Evolutionary conservation across 2,329 filamentous ascomycete genomes (phyloP), one percentile per base, ranked within the genome.

Genomic region (Colletotrichum caudatum): DNA sequence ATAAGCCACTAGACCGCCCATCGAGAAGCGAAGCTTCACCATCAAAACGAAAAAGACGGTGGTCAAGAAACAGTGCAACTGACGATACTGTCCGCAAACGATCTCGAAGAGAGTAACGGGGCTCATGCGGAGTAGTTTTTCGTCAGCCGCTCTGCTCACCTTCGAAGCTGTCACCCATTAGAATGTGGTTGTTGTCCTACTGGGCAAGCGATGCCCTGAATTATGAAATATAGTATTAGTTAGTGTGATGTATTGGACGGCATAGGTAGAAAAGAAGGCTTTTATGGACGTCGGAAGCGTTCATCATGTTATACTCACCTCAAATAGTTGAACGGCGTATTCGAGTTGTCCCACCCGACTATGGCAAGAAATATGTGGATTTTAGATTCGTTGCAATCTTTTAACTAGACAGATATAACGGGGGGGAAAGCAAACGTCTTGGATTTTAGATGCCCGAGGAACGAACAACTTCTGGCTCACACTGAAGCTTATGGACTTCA

Each of bases 11-110:
- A 20, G 8, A n/a, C 14, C n/a, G 14, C 16, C 50, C 53, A 12
- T 23, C 8, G 20, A 12, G 8, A 18, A 41, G n/a, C 9, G 57
- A 39, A 12, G 41, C 23, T 18, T 46, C 65, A 12, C 60, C 54
- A 16, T 41, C 70, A 39, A 56, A 46, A 29, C 53, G 54, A 37
- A 75, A 76, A 35, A 74, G 76, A 2, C 67, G 67, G 6, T 67
- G 65, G 8, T 73, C 76, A 5, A 76, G 76, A 7, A 72, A 74
- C 11, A 71, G 66, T 3, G 68, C 70, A 2, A 37, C 69, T 5
- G 75, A 76, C 6, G 64, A 73, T 12, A n/a, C 61, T n/a, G 44
- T 33, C 8, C 23, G 14, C n/a, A 73, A 79, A 73, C 77, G 78
- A 56, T 72, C 67, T 33, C 73, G 78, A 53, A 68, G 73, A 7